A percentile compares a stretch with the other conserved stretches of the same genome.
Conservation (phyloP, 23 red algal species). For the Porphyridium purpureum region DNA sequence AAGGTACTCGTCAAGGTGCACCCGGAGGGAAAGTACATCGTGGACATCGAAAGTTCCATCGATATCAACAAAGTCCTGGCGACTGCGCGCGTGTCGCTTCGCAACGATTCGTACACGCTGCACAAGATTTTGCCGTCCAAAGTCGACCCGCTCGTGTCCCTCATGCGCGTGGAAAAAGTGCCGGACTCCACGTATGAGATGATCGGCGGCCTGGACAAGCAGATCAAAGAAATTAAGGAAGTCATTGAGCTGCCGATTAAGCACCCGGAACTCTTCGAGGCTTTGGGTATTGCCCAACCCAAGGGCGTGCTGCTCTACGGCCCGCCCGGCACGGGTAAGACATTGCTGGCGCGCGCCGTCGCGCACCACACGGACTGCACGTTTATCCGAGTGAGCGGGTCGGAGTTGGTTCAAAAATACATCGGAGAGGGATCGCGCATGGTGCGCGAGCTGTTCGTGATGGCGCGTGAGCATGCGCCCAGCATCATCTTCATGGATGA, state of each 20-base stretch:
- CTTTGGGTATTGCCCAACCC: conserved; percentile 84
- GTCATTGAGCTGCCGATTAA: conserved; percentile 94
- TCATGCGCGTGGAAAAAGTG: conserved; percentile 97
- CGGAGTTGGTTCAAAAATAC: conserved; percentile 59
- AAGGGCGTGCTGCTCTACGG: conserved; percentile 57
- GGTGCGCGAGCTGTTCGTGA: conserved; percentile 43
- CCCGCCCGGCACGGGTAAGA: conserved; percentile 63
- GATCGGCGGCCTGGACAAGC: conserved; percentile 94
- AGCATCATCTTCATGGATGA: conserved; percentile 69
- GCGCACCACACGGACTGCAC: conserved; percentile 62
- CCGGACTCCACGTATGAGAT: conserved; percentile 97
- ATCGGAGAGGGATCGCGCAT: conserved; percentile 48
- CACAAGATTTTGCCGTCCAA: conserved; percentile 90
- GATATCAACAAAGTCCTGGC: conserved; percentile 43
- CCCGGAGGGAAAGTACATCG: conserved; percentile 95
- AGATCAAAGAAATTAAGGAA: conserved; percentile 94
- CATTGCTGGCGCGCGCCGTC: conserved; percentile 39
- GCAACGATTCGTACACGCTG: conserved; percentile 91
- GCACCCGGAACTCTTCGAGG: conserved; percentile 93
- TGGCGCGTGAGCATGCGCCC: conserved; percentile 65
- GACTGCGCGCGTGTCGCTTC: conserved; percentile 64
- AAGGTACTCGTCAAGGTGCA: conserved; percentile 97
- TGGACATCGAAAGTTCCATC: conserved; percentile 75
- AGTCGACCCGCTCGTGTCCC: conserved; percentile 82
- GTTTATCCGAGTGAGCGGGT: conserved; percentile 44